A percentile compares a stretch with the other conserved stretches of the same genome.
Conservation (phyloP, 352 stramenopile genomes). For the Globisporangium barbulae region DNA sequence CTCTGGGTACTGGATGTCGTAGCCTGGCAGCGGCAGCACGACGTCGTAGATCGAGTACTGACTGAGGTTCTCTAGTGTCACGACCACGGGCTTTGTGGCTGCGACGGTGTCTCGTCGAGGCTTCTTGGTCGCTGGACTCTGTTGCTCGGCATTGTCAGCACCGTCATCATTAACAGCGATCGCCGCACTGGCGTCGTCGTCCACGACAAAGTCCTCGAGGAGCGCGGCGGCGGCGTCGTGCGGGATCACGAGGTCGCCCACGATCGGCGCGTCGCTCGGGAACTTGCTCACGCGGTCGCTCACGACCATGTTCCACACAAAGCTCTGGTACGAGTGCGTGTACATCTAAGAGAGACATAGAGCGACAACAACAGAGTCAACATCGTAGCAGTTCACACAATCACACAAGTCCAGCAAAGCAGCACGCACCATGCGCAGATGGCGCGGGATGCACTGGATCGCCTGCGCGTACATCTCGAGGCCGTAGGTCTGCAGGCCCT, state of each 20-base stretch:
- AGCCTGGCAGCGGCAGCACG: constrained; percentile 94
- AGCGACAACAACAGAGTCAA: not conserved
- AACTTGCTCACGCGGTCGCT: constrained; percentile 86
- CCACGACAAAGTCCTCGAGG: constrained; percentile 29
- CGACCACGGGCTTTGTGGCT: constrained; percentile 29
- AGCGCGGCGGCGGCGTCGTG: constrained; percentile 14
- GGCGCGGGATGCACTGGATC: constrained; percentile 76
- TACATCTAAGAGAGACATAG: constrained; percentile 56
- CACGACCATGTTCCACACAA: constrained; percentile 94
- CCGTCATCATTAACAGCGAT: not conserved
- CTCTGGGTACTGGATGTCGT: constrained; percentile 85
- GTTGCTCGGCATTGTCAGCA: constrained; percentile 28
- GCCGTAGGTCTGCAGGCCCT: constrained; percentile 60
- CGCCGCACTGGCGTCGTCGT: constrained; percentile 17
- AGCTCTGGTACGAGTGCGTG: constrained; percentile 93
- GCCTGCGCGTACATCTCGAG: constrained; percentile 52
- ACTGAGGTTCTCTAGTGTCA: constrained; percentile 89
- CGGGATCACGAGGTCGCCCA: constrained; percentile 91
- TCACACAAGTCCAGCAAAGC: not conserved
- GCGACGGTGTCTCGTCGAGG: constrained; percentile 19
- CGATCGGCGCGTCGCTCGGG: constrained; percentile 55
- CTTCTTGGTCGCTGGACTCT: constrained; percentile 33
- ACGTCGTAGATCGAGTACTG: constrained; percentile 93
- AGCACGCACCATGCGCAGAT: constrained; percentile 73
- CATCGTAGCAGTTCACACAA: not conserved